Conservation (phyloP, 2,329 filamentous ascomycete species). For the Fusarium burgessii region DNA sequence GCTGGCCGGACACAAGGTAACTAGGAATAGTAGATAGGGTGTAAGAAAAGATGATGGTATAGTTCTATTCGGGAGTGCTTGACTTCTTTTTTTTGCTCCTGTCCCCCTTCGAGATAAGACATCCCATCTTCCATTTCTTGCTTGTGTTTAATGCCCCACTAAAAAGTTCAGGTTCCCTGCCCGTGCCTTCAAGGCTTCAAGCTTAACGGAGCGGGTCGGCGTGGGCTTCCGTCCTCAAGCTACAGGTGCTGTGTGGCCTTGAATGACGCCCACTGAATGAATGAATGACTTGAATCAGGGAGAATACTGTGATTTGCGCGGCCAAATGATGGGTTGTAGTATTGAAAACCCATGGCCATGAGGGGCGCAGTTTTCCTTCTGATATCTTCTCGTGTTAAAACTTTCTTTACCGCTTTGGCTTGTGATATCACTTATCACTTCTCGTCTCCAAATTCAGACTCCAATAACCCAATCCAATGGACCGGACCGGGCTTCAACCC, state of each 20-base stretch:
- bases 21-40: conserved; percentile 9
- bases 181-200: conserved; percentile 6
- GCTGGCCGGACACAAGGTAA: conserved; percentile 34
- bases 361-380: background rate
- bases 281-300: background rate
- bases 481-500: conserved; percentile 36
- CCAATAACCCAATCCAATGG: conserved; percentile 13
- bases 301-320: conserved; percentile 29
- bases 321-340: conserved; percentile 6
- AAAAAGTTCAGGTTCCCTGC: conserved; percentile 40
- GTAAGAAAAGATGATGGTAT: conserved; percentile 23
- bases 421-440: conserved; percentile 15
- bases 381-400: background rate
- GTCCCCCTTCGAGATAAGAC: conserved; percentile 32
- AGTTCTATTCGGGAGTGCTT: conserved; percentile 1
- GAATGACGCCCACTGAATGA: conserved; percentile 41
- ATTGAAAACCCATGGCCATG: background rate
- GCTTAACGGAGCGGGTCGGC: conserved; percentile 39
- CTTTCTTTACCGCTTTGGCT: background rate
- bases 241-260: conserved; percentile 16
- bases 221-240: conserved; percentile 32
- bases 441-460: conserved; percentile 25
- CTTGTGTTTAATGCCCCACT: conserved; percentile 36
- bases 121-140: conserved; percentile 33
- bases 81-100: conserved; percentile 26